phyloP scores from a whole-genome alignment of 2,329 filamentous ascomycete species.

The Chalaropsis thielavioides region DNA sequence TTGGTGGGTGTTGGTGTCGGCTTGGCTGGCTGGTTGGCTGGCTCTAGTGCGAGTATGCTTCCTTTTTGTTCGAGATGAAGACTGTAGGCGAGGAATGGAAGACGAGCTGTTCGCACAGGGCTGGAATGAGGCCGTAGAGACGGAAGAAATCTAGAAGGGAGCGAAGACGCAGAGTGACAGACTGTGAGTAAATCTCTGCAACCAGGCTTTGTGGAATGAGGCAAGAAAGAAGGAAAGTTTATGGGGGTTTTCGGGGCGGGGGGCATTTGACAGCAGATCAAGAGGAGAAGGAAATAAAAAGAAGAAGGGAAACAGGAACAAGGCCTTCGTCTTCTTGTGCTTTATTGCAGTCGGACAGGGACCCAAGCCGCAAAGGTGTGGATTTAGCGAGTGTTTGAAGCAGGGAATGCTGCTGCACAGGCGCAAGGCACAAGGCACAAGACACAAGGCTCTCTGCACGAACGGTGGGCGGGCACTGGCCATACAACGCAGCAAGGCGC shows the following conservation, averaged over 20 bases:
- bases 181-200: neutral
- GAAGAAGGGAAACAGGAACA: neutral
- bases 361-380: conserved; percentile 1
- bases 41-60: neutral
- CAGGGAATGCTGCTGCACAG: conserved; percentile 3
- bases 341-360: neutral
- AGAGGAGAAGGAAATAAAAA: neutral
- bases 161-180: no score
- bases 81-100: neutral
- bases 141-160: no score
- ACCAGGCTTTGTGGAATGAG: neutral
- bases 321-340: neutral
- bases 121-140: no score
- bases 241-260: neutral
- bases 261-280: neutral
- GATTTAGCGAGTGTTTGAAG: conserved; percentile 8
- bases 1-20: neutral
- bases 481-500: neutral
- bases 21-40: no score
- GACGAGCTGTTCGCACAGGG: neutral
- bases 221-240: neutral
- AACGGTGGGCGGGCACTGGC: neutral
- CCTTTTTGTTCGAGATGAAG: neutral
- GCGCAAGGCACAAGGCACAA: neutral
- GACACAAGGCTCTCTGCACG: neutral